These are phyloP conservation scores for Paratrypanosoma confusum DNA, from an alignment of 208 protist genomes.

Conservation along the genomic window DNA sequence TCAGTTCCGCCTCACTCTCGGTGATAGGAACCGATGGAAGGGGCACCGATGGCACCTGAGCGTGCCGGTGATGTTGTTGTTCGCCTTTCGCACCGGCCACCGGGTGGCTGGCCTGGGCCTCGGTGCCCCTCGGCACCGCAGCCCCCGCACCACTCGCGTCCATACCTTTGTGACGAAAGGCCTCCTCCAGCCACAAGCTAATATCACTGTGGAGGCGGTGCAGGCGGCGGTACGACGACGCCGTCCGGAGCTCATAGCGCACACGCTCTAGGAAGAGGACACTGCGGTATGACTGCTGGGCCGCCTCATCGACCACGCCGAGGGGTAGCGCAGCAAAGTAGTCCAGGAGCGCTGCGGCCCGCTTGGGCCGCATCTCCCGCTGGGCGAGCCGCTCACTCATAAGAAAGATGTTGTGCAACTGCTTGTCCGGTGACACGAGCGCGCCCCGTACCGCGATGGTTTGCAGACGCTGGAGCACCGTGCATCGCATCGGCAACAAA, in stretches of 20 bases:
- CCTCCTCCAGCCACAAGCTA: too few relatives aligned
- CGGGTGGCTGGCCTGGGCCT: too few relatives aligned
- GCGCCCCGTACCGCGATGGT: constrained; percentile 60
- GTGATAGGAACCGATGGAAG: too few relatives aligned
- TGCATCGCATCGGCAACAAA: constrained; percentile 35
- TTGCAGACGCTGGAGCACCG: constrained; percentile 55
- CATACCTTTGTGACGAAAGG: too few relatives aligned
- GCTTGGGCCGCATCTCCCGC: constrained; percentile 55
- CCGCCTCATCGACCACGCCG: constrained; percentile 7
- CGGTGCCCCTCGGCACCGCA: too few relatives aligned
- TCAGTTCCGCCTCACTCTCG: constrained; percentile 42
- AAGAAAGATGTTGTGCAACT: constrained; percentile 61
- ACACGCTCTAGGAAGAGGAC: constrained; percentile 49
- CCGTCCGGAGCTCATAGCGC: too few relatives aligned
- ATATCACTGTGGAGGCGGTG: too few relatives aligned
- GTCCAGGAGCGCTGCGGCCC: constrained; percentile 33
- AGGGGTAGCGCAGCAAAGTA: constrained; percentile 31
- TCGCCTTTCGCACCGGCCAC: too few relatives aligned
- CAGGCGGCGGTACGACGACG: too few relatives aligned
- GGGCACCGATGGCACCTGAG: too few relatives aligned
- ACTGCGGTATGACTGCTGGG: constrained; percentile 24
- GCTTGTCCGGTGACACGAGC: constrained; percentile 57
- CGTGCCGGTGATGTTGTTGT: too few relatives aligned
- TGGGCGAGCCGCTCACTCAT: constrained; percentile 58
- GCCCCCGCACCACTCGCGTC: too few relatives aligned